phyloP scores from a whole-genome alignment of 768 basidiomycete genomes.

The Grammothele lineata region DNA sequence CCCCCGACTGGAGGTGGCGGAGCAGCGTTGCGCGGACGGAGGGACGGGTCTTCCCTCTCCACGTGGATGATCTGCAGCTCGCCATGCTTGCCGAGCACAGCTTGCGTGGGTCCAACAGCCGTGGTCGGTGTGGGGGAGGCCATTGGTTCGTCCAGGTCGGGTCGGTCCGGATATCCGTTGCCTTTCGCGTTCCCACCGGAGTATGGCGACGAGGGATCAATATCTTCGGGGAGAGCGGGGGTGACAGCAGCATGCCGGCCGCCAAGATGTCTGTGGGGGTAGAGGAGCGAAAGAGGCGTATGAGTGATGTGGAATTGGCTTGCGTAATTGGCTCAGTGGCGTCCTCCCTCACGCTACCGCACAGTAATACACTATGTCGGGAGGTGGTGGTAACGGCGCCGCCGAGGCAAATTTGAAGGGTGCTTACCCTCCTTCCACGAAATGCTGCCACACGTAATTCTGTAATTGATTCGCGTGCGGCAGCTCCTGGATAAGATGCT shows the following conservation, averaged over 20 bases:
- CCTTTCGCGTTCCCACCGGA: slow-evolving; percentile 5
- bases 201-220: slow-evolving; percentile 10
- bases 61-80: slow-evolving; percentile 28
- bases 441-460: slow-evolving; percentile 86
- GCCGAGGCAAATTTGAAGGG: slow-evolving; percentile 6
- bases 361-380: too few species aligned
- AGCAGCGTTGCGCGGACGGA: slow-evolving; percentile 6
- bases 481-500: slow-evolving; percentile 85
- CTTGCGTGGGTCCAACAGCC: not conserved
- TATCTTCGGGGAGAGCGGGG: slow-evolving; percentile 74
- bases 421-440: slow-evolving; percentile 81
- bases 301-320: too few species aligned
- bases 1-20: slow-evolving; percentile 9
- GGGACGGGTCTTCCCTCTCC: slow-evolving; percentile 18
- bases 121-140: not conserved
- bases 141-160: too few species aligned
- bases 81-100: slow-evolving; percentile 1
- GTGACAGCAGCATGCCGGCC: slow-evolving; percentile 81
- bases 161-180: slow-evolving; percentile 8
- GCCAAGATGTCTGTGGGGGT: slow-evolving; percentile 58
- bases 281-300: slow-evolving; percentile 11
- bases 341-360: too few species aligned
- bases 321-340: too few species aligned
- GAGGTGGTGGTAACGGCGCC: too few species aligned
- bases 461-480: slow-evolving; percentile 64